Conservation (phyloP, 345 rosid genomes). For the Ceriops zippeliana region DNA sequence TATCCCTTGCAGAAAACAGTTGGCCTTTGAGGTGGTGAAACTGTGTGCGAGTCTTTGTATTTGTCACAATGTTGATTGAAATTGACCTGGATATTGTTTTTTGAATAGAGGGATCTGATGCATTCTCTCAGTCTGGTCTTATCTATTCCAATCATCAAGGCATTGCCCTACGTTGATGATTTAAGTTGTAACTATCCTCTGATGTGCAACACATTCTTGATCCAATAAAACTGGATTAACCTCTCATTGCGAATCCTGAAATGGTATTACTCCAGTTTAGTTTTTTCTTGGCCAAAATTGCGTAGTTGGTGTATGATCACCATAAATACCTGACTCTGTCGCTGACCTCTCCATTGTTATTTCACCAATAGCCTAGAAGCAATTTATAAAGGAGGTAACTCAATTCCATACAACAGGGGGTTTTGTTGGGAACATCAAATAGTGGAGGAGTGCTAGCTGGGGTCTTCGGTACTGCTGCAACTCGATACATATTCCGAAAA, state of each 20-base stretch:
- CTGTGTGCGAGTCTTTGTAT: not conserved
- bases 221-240: not conserved
- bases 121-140: constrained; percentile 95
- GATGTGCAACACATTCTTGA: not conserved
- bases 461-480: constrained; percentile 93
- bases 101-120: constrained; percentile 77
- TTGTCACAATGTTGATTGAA: constrained; percentile 3
- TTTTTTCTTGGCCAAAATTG: too few relatives aligned
- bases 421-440: constrained; percentile 84
- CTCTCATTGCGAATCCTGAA: too few relatives aligned
- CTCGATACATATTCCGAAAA: constrained; percentile 87
- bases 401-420: constrained; percentile 55
- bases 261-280: too few relatives aligned
- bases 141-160: constrained; percentile 93
- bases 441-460: constrained; percentile 96
- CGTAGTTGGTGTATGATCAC: too few relatives aligned
- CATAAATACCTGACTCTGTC: too few relatives aligned
- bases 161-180: constrained; percentile 87
- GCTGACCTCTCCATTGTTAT: too few relatives aligned
- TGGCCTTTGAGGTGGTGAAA: too few relatives aligned
- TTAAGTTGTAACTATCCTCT: constrained; percentile 42
- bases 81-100: constrained; percentile 4
- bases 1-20: too few relatives aligned
- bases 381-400: not conserved
- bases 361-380: too few relatives aligned